Base-by-base conservation (phyloP, 495 filamentous ascomycete genomes). In the Neurospora terricola region DNA sequence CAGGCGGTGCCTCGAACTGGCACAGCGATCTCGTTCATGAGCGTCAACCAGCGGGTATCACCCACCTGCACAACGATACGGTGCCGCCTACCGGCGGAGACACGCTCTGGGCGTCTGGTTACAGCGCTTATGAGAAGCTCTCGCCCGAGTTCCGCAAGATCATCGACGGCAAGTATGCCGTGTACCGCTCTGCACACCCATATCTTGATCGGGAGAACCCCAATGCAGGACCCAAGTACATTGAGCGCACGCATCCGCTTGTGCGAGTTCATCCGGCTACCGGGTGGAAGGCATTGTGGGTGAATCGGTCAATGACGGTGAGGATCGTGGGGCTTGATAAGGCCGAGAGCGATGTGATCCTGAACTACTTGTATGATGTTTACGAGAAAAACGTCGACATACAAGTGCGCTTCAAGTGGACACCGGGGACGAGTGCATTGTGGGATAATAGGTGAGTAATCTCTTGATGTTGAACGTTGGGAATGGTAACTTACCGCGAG, bases 11-110 rank as follows among this genome's bases (percentile, higher is more conserved):
- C 8, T 89, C 88, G 3, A 77, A 86, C 36, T 93, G 90, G 90
- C 90, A 93, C 77, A 89, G 86, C 1, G 90, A 93, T 76, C 86
- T 92, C 1, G 90, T 91, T 0, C 90, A 92, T 75, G 90, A 92
- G 77, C 82, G 83, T 45, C 90, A 92, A 73, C 91, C 91, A 5
- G 90, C 91, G 2, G 91, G 90, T 6, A 87, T 91, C 69, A 92
- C 90, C 0, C 89, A 91, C 75, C 82, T 92, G 12, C 89, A 91
- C 80, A 91, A 90, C 72, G 89, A 89, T 77, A 91, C 89, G 0
- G 82, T 93, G 6, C 90, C 91, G 0, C 84, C 83, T 0, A 74
- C 89, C 2, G 91, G 91, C 5, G 90, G 90, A 9, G 91, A 93
- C 76, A 92, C 91, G 4, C 85, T 93, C 4, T 93, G 90, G 90